Evolutionary conservation across 192 early-diverging fungal genomes (phyloP), one percentile per base, ranked within the genome.

Genomic region (Ambispora gerdemannii): DNA sequence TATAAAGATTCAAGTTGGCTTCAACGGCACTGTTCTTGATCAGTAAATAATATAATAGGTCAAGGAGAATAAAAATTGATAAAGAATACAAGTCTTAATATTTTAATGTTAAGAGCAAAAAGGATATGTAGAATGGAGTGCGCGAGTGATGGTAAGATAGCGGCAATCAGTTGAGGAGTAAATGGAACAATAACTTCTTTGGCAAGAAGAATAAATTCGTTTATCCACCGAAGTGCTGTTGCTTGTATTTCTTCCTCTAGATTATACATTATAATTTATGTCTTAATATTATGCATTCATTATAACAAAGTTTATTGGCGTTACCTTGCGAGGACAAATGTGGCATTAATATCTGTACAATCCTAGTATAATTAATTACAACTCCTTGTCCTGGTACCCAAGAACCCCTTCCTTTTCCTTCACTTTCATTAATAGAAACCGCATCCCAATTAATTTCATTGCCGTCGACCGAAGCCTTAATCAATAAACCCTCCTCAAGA

Each of bases 191-290:
- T 91, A 2, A 92, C 86, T 17, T 91, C 85, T 49, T 90, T 87
- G 22, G 93, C 91, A 25, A 96, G 79, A 27, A 79, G 77, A 27
- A 95, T 90, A 67, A 99, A 95, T 74, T 91, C 91, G 71, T 91
- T 88, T 55, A 96, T 87, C 97, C 97, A 99, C 49, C 84, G 82
- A 20, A 99, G 75, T 1, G 95, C 94, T 0, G 90, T 95, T 55
- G 85, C 88, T 80, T 98, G 98, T 20, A 94, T 95, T 65, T 98
- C 95, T 77, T 95, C 87, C 47, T 91, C 89, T 64, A 68, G 62
- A 17, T n/a, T n/a, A 78, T 77, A 49, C 75, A 74, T 1, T n/a
- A 10, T n/a, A 31, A 73, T n/a, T 10, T 19, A 36, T 52, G 10
- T 63, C 22, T 35, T 0, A 49, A 22, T 50, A 50, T 25, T 17